Base-by-base conservation (phyloP, 2,329 filamentous ascomycete species). In the Ceratocystis albifundus region DNA sequence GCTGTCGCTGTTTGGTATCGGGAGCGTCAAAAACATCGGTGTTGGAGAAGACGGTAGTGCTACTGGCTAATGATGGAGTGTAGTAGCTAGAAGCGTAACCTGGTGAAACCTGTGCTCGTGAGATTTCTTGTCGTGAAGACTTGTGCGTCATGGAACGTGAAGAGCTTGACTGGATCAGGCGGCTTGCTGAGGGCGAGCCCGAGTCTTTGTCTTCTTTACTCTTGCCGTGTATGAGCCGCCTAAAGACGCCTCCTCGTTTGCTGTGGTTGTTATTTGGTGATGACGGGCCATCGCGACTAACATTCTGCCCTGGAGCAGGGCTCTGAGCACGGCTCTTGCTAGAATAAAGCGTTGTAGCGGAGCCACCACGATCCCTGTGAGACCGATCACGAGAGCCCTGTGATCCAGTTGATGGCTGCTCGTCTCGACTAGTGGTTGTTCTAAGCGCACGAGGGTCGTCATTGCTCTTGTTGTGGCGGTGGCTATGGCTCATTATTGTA, bases 381-480 rank as follows among this genome's bases (percentile, higher is more conserved):
- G 71, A 70, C 7, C 66, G 63, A 32, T 65, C 66, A 2, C 66
- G 63, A 7, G 59, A 30, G n/a, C 44, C 48, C 6, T 48, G 45
- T 1, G 17, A 25, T 4, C n/a, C 20, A 17, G 55, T 41, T 22
- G 63, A 41, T 5, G 12, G 36, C 41, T 59, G 41, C 68, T 93
- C 88, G 73, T 96, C 90, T 71, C 88, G 83, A 74, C 88, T 92
- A 66, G 85, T 81, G 12, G 84, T 81, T n/a, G 89, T 89, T 68
- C 88, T 83, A 71, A 89, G 75, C 41, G 85, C 79, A 71, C 85
- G 85, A 10, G 81, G 74, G 69, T 88, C 85, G 69, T 88, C 85
- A 73, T 82, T 85, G 74, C 85, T 88, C 73, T 82, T 84, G 72
- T 90, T 88, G 73, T 91, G 87, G 69, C 86, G 80, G 70, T 84